Base-by-base conservation (phyloP, 1,284 basidiomycete species). In the Chondrostereum purpureum region DNA sequence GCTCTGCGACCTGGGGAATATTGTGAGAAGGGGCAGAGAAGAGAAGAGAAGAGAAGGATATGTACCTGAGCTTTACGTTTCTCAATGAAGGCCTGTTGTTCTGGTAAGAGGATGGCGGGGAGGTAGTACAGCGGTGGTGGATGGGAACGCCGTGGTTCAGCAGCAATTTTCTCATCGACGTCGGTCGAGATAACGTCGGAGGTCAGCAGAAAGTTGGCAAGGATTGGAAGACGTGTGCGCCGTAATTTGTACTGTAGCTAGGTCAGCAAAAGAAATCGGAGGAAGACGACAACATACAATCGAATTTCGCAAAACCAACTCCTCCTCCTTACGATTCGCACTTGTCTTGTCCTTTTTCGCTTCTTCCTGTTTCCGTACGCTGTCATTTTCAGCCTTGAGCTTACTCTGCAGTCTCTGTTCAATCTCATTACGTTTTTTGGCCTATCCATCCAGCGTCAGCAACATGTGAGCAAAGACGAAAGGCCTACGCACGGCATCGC, bases 341-440 rank as follows among this genome's bases (percentile, higher is more conserved):
- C 57, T 53, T 35, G 77, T 77, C 65, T 86, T 85, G 66, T 87
- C 83, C 61, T 83, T 85, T 68, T 87, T 87, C 48, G 80, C 81
- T 64, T 88, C 86, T 70, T 88, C 86, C 53, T 81, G 79, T 86
- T 78, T 39, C 13, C 42, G 2, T 67, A 88, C 83, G 69, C 79
- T 71, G 64, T 87, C 85, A 73, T 82, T 85, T 63, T 89, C 85
- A 73, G 80, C 84, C 61, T 76, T 72, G 52, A 89, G 72, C 67
- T 86, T 88, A 68, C 72, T 73, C 69, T 88, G 85, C 68, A 88
- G 71, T 68, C 83, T 79, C 60, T 85, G 79, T 58, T 89, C 85
- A 60, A 84, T 83, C 58, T 83, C 55, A 54, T 87, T 82, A 51
- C 85, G 69, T 64, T 88, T 88, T 69, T 83, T 87, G 2, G 85